These are phyloP conservation scores for Microcos paniculata DNA, from an alignment of 345 rosid genomes.

Conservation along the genomic window DNA sequence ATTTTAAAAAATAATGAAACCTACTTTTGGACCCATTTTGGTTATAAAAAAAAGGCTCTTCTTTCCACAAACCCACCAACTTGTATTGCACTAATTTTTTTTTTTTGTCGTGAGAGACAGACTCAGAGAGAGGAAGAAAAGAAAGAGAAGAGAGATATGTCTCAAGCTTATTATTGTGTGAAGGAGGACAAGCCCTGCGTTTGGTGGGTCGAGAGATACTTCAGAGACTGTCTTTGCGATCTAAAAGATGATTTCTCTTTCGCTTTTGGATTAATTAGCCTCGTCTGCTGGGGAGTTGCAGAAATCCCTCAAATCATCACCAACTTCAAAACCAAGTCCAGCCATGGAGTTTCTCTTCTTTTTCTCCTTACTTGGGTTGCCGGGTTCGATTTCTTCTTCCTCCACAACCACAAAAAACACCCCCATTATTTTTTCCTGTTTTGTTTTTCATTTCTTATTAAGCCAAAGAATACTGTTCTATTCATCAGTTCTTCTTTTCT, in stretches of 20 bases:
- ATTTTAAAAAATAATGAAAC: not conserved
- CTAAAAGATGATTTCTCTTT: constrained; percentile 70
- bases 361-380: constrained; percentile 97
- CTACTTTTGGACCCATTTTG: not conserved
- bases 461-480: not conserved
- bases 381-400: constrained; percentile 49
- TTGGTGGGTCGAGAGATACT: constrained; percentile 68
- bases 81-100: not conserved
- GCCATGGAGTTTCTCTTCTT: constrained; percentile 88
- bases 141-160: constrained; percentile 30
- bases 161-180: constrained; percentile 50
- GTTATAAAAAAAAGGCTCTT: not conserved
- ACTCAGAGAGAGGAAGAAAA: constrained; percentile 17
- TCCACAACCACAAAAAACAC: not conserved
- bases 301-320: constrained; percentile 95
- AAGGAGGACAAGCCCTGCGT: constrained; percentile 67
- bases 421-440: not conserved
- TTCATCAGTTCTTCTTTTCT: not conserved
- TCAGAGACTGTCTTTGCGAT: constrained; percentile 87
- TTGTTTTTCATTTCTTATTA: not conserved
- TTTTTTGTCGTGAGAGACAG: too few species aligned
- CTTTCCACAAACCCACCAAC: not conserved
- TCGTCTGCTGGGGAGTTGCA: constrained; percentile 86
- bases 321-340: constrained; percentile 84
- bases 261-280: constrained; percentile 60